phyloP scores from a whole-genome alignment of 306 rosid genomes.

The Ormosia emarginata region DNA sequence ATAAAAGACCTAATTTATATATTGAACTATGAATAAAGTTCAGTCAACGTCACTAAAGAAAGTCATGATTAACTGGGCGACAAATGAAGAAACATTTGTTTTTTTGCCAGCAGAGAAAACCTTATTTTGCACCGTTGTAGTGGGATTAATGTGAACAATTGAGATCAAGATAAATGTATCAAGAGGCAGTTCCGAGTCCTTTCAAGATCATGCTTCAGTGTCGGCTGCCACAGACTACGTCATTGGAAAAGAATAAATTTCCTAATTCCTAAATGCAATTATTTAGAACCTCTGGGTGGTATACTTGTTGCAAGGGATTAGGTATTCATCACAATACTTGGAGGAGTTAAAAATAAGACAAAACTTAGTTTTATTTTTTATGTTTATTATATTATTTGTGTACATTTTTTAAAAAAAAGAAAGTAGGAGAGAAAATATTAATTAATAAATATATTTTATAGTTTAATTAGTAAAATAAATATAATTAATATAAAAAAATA shows the following conservation, averaged over 20 bases:
- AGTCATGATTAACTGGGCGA: not conserved
- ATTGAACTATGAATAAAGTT: not conserved
- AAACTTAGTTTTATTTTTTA: too few species aligned
- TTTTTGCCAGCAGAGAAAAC: not conserved
- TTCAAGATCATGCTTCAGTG: not conserved
- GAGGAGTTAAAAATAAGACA: not conserved
- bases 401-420: too few species aligned
- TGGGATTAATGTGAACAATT: not conserved
- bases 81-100: too few species aligned
- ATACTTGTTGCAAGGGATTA: not conserved
- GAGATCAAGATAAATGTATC: not conserved
- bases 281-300: not conserved
- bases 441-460: too few species aligned
- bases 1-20: too few species aligned
- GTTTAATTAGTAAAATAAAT: too few species aligned
- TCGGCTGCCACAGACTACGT: not conserved
- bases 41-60: slow-evolving; percentile 4
- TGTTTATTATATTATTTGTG: too few species aligned
- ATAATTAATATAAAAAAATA: too few species aligned
- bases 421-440: too few species aligned
- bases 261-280: not conserved
- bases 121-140: not conserved
- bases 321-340: not conserved
- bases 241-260: too few species aligned
- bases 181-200: not conserved